Evolutionary conservation across 257 asterid genomes (phyloP), one percentile per base, ranked within the genome.

Genomic region (Paraleonurus japonicus): DNA sequence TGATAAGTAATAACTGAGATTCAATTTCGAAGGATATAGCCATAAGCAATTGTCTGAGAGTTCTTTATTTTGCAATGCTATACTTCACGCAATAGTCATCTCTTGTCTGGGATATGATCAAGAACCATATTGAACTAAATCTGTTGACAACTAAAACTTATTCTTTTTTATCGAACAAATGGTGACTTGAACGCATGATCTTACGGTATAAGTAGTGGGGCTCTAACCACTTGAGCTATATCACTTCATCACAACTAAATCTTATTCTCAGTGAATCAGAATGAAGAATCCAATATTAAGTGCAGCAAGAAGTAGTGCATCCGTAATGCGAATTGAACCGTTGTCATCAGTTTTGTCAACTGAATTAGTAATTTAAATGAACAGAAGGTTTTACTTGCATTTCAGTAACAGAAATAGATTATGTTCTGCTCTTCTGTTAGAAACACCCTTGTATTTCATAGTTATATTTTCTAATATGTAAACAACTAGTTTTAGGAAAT

Each of bases 201-300:
- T n/a, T n/a, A n/a, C n/a, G n/a, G n/a, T n/a, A n/a, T n/a, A n/a
- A n/a, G n/a, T n/a, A n/a, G n/a, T n/a, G n/a, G n/a, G n/a, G n/a
- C n/a, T n/a, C n/a, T n/a, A n/a, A n/a, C n/a, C n/a, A n/a, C n/a
- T n/a, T n/a, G n/a, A n/a, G n/a, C n/a, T n/a, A n/a, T n/a, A n/a
- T n/a, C n/a, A n/a, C n/a, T n/a, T n/a, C n/a, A n/a, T n/a, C n/a
- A 28, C 43, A 39, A n/a, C 26, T 15, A 57, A 24, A 16, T 5
- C 69, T 60, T 71, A 43, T 27, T 33, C 22, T 35, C 17, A 7
- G 33, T 26, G 23, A 23, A 48, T 69, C 26, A 22, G 57, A 35
- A 50, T 13, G 45, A 37, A 10, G 59, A 73, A 47, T 59, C 39
- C 50, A 9, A 48, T 37, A 55, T 19, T 57, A 65, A 61, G 65